A percentile compares a stretch with the other conserved stretches of the same genome.
These are phyloP conservation scores for Evansstolkia leycettana DNA, from an alignment of 495 filamentous ascomycete genomes.

Conservation along the genomic window DNA sequence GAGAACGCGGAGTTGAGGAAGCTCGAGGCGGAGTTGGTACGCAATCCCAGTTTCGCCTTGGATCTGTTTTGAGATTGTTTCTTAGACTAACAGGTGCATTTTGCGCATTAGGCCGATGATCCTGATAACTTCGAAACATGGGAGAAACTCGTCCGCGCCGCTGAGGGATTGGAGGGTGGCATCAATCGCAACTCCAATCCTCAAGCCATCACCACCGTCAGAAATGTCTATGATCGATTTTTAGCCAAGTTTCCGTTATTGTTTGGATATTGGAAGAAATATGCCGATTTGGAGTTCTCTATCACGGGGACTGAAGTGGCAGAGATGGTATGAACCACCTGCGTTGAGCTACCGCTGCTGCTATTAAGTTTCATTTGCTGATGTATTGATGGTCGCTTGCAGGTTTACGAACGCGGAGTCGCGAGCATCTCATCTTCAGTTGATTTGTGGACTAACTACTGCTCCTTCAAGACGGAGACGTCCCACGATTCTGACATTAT, in stretches of 20 bases:
- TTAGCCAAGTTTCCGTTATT: slow-evolving; percentile 90
- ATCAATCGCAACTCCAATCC: slow-evolving; percentile 94
- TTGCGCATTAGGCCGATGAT: slow-evolving; percentile 42
- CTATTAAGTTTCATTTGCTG: slow-evolving; percentile 10
- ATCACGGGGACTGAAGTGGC: slow-evolving; percentile 95
- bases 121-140: slow-evolving; percentile 89
- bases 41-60: slow-evolving; percentile 11
- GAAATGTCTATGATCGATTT: slow-evolving; percentile 82
- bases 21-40: slow-evolving; percentile 66
- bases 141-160: slow-evolving; percentile 81
- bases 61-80: neutral
- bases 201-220: slow-evolving; percentile 74
- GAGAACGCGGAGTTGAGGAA: slow-evolving; percentile 76
- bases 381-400: slow-evolving; percentile 6
- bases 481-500: slow-evolving; percentile 89
- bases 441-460: slow-evolving; percentile 95
- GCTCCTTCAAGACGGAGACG: slow-evolving; percentile 92
- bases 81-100: slow-evolving; percentile 2
- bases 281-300: slow-evolving; percentile 94
- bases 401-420: slow-evolving; percentile 93
- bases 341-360: neutral
- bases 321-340: slow-evolving; percentile 63
- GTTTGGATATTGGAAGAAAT: slow-evolving; percentile 99
- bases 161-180: slow-evolving; percentile 79
- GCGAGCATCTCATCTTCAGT: slow-evolving; percentile 89